Conservation (phyloP, 1,139 yeast species). For the Suhomyces bribrorum region DNA sequence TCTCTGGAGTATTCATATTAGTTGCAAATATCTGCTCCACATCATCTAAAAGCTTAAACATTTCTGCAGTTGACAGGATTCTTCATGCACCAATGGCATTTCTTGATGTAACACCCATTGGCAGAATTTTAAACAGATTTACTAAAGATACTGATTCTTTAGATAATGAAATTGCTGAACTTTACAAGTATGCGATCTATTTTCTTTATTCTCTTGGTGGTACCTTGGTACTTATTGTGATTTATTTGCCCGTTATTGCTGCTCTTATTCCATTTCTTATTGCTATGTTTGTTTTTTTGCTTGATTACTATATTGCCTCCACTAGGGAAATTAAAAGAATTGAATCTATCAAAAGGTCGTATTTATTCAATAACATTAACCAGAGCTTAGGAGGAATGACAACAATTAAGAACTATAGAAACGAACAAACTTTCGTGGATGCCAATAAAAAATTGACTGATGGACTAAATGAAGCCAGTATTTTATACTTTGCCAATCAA, state of each 20-base stretch:
- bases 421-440: conserved; percentile 49
- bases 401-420: conserved; percentile 65
- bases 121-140: conserved; percentile 69
- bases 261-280: conserved; percentile 46
- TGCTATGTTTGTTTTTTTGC: conserved; percentile 33
- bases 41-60: conserved; percentile 38
- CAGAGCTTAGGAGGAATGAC: conserved; percentile 72
- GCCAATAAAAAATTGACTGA: conserved; percentile 54
- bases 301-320: conserved; percentile 64
- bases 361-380: conserved; percentile 73
- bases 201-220: conserved; percentile 59
- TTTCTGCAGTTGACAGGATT: conserved; percentile 43
- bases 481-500: conserved; percentile 64
- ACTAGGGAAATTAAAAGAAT: conserved; percentile 76
- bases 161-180: conserved; percentile 72
- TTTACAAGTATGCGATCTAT: conserved; percentile 50
- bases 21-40: conserved; percentile 52
- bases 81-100: conserved; percentile 58
- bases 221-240: conserved; percentile 63
- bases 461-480: conserved; percentile 70
- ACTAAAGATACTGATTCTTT: conserved; percentile 80
- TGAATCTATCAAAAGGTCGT: conserved; percentile 75
- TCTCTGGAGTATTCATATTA: conserved; percentile 43
- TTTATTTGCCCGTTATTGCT: conserved; percentile 64
- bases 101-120: conserved; percentile 64